Evolutionary conservation across 169 alveolate genomes (phyloP), one percentile per base, ranked within the genome.

Genomic region (Plasmodium vivax): DNA sequence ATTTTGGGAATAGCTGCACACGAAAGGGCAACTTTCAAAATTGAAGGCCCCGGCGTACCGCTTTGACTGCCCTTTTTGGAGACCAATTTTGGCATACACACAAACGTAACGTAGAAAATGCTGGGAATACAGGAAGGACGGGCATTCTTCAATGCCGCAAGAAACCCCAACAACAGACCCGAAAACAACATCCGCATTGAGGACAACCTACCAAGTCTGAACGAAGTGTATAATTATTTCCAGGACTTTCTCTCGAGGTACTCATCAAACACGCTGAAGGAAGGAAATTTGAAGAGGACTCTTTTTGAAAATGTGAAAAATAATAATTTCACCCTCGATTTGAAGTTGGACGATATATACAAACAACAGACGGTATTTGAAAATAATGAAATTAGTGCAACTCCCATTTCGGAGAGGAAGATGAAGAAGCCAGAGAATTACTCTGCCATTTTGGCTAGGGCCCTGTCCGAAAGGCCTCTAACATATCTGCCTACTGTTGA

Each of bases 271-370:
- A 95, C 97, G 7, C 51, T 96, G 82, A 96, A 96, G 74, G 97
- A 96, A 94, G 97, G 97, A 45, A 96, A 96, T 45, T 77, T 96
- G 32, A 96, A 96, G 84, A 93, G 97, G 27, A 84, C 95, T 3
- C 88, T 96, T 56, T 88, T 96, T 73, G 97, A 96, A 81, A 96
- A 96, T 90, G 93, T 96, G 73, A 95, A 95, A 85, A 96, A 96
- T 93, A 96, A 96, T 93, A 94, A 96, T 90, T 96, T 94, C 84
- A 92, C 96, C 8, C 85, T 96, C 38, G 97, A 96, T 95, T 72
- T 96, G 90, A 96, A 96, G 83, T 93, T 96, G 81, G 97, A 96
- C 72, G 97, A 96, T 84, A 88, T 96, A 54, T 96, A 94, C 91
- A 96, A 96, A 58, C 96, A 95, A 73, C 97, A 96, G 80, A 96